These are phyloP conservation scores for Parafenestella ontariensis DNA, from an alignment of 2,329 filamentous ascomycete species.

Conservation along the genomic window DNA sequence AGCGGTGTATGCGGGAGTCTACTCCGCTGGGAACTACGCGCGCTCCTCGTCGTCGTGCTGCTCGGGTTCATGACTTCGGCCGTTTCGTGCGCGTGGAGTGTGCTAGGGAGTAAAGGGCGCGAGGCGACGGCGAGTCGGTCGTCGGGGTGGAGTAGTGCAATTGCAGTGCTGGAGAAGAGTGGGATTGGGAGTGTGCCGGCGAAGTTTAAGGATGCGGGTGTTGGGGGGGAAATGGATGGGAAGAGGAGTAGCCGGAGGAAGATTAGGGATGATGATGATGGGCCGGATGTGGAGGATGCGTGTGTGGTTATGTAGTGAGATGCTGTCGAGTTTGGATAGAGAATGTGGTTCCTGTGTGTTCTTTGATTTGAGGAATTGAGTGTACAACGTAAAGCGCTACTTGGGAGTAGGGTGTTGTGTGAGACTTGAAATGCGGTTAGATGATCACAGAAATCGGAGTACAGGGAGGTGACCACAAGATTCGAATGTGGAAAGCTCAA, in stretches of 20 bases:
- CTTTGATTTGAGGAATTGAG: too few relatives aligned
- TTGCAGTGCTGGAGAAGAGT: neutral
- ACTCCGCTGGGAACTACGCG: neutral
- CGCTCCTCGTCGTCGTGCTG: neutral
- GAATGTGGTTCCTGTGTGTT: too few relatives aligned
- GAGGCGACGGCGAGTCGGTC: neutral
- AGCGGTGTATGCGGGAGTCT: neutral
- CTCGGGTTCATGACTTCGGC: neutral
- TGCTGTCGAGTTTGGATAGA: too few relatives aligned
- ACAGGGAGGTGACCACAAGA: too few relatives aligned
- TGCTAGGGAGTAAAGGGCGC: neutral
- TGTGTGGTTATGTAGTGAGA: slow-evolving; percentile 25
- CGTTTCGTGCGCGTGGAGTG: neutral
- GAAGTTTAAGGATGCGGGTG: neutral
- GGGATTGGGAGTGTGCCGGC: neutral
- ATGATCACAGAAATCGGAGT: too few relatives aligned
- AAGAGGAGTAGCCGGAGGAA: neutral
- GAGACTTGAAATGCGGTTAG: too few relatives aligned
- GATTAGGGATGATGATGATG: slow-evolving; percentile 2
- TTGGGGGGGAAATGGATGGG: slow-evolving; percentile 2
- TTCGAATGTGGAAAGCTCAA: too few relatives aligned
- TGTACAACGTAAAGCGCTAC: too few relatives aligned
- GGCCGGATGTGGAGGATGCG: slow-evolving; percentile 27
- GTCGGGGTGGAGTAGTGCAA: neutral
- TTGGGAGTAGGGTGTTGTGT: too few relatives aligned